Evolutionary conservation across 73 alveolate genomes (phyloP), one percentile per base, ranked within the genome.

Genomic region (Breviolum minutum): DNA sequence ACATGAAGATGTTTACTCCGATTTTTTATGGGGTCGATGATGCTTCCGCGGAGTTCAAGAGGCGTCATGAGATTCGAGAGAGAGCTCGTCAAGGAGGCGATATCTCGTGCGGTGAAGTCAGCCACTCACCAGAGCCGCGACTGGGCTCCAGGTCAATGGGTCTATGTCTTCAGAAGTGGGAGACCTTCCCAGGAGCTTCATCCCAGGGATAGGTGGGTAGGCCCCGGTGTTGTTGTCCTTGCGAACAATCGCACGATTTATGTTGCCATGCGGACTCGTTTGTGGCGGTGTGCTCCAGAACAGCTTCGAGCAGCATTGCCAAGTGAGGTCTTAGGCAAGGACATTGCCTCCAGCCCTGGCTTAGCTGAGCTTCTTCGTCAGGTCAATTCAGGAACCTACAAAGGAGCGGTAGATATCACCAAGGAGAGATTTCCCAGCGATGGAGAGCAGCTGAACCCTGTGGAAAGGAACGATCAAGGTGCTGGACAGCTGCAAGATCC

Each of bases 141-240:
- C 0, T 88, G 95, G 95, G 2, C 0, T 16, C 60, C 95, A 4
- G 95, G 95, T 0, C 95, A 88, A n/a, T 88, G 95, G 95, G 95
- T 88, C 24, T 88, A 88, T 10, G 63, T 60, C 62, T 88, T 69
- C 63, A 26, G 95, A 0, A 6, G 85, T 0, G 95, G 80, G 0
- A 12, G 29, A 7, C 30, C 61, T 19, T 27, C n/a, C 0, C 86
- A 88, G 11, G 62, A 24, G 27, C 87, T 88, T 5, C 95, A 88
- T 13, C 86, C 71, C 2, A 11, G 63, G 0, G 8, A 74, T 8
- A 54, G 95, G 1, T 88, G 95, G 95, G 95, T 88, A 3, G 95
- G 95, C 0, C 95, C 95, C 1, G 95, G 95, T 7, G 4, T 88
- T 0, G 95, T 88, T 6, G 95, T 88, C 20, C 24, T 68, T 5